Evolutionary conservation across 805 yeast species (phyloP).

Genomic region (Millerozyma acaciae): DNA sequence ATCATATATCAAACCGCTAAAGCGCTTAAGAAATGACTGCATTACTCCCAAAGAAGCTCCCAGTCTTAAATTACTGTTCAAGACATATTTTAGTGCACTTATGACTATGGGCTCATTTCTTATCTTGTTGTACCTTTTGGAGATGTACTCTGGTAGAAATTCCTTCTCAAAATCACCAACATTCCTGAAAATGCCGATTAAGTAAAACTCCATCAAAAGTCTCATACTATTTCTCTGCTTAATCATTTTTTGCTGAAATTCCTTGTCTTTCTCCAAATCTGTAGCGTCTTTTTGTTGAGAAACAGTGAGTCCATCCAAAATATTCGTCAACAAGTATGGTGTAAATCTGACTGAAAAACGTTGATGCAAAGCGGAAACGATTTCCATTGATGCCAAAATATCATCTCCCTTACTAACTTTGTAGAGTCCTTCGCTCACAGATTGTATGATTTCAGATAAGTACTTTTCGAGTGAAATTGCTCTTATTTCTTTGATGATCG

Average conservation of each 20-base stretch:
- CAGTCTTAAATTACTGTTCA: constrained; percentile 22
- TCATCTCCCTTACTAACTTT: constrained; percentile 55
- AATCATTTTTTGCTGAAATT: constrained; percentile 41
- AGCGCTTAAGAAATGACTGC: constrained; percentile 48
- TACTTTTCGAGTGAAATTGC: constrained; percentile 70
- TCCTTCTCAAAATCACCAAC: constrained; percentile 39
- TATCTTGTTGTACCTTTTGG: constrained; percentile 24
- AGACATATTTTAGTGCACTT: constrained; percentile 25
- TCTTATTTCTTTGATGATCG: constrained; percentile 57
- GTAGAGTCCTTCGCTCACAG: constrained; percentile 58
- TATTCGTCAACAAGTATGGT: constrained; percentile 39
- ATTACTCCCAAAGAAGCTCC: constrained; percentile 38
- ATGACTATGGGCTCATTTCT: constrained; percentile 20
- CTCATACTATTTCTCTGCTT: constrained; percentile 47
- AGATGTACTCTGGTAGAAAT: constrained; percentile 43
- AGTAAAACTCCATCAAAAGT: constrained; percentile 53
- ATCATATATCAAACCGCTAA: constrained; percentile 27
- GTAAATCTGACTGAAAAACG: constrained; percentile 59
- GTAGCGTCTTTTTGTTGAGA: constrained; percentile 8
- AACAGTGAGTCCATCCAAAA: constrained; percentile 36
- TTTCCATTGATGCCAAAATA: constrained; percentile 58
- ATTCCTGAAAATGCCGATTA: constrained; percentile 53
- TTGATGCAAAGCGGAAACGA: constrained; percentile 72
- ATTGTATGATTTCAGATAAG: constrained; percentile 61
- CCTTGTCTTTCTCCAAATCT: constrained; percentile 26